Evolutionary conservation across 2,329 filamentous ascomycete species (phyloP).

Genomic region (Alternaria infectoria): DNA sequence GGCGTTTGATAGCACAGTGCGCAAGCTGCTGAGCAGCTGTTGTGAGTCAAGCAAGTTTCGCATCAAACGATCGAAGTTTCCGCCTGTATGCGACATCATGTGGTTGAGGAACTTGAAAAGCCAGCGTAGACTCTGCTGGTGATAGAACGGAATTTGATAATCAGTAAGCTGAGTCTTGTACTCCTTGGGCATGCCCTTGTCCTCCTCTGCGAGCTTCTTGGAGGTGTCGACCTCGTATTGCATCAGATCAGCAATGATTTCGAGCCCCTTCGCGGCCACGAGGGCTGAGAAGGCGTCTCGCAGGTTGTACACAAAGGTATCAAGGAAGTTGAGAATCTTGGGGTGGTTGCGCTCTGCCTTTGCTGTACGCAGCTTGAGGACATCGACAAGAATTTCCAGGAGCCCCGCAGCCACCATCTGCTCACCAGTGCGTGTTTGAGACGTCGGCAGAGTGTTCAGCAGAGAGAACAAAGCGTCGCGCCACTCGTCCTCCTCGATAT

Average conservation of each 20-base stretch:
- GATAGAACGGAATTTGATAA: constrained; percentile 90
- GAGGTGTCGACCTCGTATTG: constrained; percentile 77
- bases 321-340: constrained; percentile 84
- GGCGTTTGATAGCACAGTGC: constrained; percentile 80
- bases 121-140: constrained; percentile 92
- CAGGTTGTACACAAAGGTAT: constrained; percentile 84
- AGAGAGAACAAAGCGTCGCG: constrained; percentile 88
- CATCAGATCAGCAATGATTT: constrained; percentile 87
- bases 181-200: constrained; percentile 72
- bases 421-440: constrained; percentile 74
- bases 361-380: constrained; percentile 79
- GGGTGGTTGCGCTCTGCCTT: constrained; percentile 85
- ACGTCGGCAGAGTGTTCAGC: constrained; percentile 77
- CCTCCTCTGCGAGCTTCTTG: constrained; percentile 68
- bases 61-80: constrained; percentile 86
- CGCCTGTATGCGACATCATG: constrained; percentile 82
- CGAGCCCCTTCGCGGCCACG: constrained; percentile 81
- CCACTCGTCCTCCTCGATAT: constrained; percentile 82
- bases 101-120: constrained; percentile 96
- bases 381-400: constrained; percentile 87
- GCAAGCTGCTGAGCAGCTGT: constrained; percentile 78
- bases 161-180: constrained; percentile 85
- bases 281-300: constrained; percentile 84
- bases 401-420: constrained; percentile 89
- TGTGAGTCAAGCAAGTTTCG: constrained; percentile 95